Conservation (phyloP, 495 filamentous ascomycete species). For the Xylaria grammica region DNA sequence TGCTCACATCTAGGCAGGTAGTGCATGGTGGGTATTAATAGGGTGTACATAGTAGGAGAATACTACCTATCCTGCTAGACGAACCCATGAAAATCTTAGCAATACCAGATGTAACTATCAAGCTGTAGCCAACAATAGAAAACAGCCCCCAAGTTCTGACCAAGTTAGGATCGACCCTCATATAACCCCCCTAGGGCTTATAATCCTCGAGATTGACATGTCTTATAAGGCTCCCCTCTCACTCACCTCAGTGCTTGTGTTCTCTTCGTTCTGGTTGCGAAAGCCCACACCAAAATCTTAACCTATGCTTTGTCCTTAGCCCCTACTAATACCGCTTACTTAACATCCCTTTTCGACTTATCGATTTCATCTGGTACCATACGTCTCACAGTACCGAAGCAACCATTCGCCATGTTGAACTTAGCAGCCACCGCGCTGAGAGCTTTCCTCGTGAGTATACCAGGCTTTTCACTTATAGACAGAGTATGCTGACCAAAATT, state of each 20-base stretch:
- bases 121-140: too few species aligned
- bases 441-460: constrained; percentile 17
- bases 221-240: not conserved
- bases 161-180: not conserved
- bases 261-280: not conserved
- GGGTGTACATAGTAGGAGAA: too few species aligned
- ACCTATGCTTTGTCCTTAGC: too few species aligned
- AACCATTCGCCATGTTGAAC: constrained; percentile 9
- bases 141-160: not conserved
- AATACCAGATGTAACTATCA: too few species aligned
- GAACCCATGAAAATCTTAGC: too few species aligned
- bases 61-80: too few species aligned
- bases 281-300: not conserved
- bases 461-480: not conserved
- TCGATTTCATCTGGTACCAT: not conserved
- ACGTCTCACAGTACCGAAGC: not conserved
- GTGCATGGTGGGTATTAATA: too few species aligned
- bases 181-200: not conserved
- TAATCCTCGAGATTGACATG: not conserved
- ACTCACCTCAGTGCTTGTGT: not conserved
- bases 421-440: constrained; percentile 12
- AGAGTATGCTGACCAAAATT: constrained; percentile 12
- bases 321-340: not conserved
- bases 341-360: not conserved
- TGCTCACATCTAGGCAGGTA: too few species aligned